Conservation (phyloP, 225 moss, liverwort and hornwort species). For the Pseudoscleropodium purum region DNA sequence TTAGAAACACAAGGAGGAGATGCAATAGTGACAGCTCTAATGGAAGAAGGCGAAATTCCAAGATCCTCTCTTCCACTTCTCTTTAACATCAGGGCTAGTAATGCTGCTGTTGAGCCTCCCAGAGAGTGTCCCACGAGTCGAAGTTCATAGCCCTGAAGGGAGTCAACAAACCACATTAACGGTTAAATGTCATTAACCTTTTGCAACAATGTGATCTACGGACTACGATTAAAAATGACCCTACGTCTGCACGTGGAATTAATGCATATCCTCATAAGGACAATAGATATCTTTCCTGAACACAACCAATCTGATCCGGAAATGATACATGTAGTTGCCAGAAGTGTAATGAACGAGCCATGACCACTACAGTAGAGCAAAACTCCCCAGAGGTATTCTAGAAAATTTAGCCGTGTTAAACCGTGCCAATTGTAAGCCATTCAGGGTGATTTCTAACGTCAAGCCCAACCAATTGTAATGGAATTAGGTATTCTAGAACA, state of each 20-base stretch:
- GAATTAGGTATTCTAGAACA: background rate
- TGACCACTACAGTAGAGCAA: background rate
- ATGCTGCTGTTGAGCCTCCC: conserved; percentile 78
- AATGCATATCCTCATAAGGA: background rate
- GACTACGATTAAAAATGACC: background rate
- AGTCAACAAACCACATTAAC: background rate
- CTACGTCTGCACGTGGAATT: background rate
- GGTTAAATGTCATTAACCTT: background rate
- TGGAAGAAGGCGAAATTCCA: conserved; percentile 45
- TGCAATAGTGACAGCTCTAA: conserved; percentile 70
- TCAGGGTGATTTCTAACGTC: background rate
- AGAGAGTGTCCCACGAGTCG: conserved; percentile 78
- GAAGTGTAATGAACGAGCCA: background rate
- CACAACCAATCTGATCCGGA: background rate
- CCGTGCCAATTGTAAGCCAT: background rate
- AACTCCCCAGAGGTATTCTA: background rate
- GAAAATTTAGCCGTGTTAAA: background rate
- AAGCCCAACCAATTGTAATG: background rate
- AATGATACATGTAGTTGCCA: background rate
- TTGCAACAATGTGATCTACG: background rate
- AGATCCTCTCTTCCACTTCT: conserved; percentile 35
- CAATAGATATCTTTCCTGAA: background rate
- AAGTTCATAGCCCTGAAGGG: conserved; percentile 62
- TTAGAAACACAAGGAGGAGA: conserved; percentile 88
- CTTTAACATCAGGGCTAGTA: conserved; percentile 68